These are phyloP conservation scores for Naganishia liquefaciens DNA, from an alignment of 1,284 basidiomycete species.

Conservation along the genomic window DNA sequence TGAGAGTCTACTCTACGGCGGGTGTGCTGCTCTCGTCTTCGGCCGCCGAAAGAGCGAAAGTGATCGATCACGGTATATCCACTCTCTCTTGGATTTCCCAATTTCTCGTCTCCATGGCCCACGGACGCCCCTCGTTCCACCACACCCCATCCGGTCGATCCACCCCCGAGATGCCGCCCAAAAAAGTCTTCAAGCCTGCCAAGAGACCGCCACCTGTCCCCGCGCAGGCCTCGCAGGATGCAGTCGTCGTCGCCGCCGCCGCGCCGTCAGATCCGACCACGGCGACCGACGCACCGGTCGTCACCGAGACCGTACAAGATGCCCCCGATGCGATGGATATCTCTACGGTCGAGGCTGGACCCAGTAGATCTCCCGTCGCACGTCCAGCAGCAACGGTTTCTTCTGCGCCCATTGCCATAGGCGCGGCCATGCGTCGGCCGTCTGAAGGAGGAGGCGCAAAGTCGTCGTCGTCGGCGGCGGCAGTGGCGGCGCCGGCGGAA, in stretches of 20 bases:
- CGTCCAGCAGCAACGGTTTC: slow-evolving; percentile 19
- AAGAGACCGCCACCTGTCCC: slow-evolving; percentile 20
- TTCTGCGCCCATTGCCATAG: slow-evolving; percentile 24
- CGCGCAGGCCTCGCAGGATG: neutral
- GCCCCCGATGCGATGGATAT: too few relatives aligned
- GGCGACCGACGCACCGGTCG: neutral
- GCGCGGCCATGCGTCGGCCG: slow-evolving; percentile 17
- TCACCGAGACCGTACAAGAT: neutral
- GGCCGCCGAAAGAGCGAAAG: too few relatives aligned
- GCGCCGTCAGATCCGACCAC: neutral
- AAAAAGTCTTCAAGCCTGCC: slow-evolving; percentile 22
- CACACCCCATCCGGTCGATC: neutral
- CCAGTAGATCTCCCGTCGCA: neutral
- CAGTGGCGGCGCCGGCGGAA: neutral
- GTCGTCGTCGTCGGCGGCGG: neutral
- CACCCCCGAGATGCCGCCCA: slow-evolving; percentile 7
- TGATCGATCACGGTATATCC: too few relatives aligned
- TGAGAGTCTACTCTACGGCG: too few relatives aligned
- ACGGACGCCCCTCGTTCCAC: neutral
- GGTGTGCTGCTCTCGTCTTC: too few relatives aligned
- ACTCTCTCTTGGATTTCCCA: too few relatives aligned
- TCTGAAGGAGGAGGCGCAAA: neutral
- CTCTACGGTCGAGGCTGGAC: neutral
- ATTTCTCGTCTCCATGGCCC: slow-evolving; percentile 5
- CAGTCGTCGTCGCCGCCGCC: neutral